Conservation (phyloP, 2,329 filamentous ascomycete species). For the Alternaria conjuncta region DNA sequence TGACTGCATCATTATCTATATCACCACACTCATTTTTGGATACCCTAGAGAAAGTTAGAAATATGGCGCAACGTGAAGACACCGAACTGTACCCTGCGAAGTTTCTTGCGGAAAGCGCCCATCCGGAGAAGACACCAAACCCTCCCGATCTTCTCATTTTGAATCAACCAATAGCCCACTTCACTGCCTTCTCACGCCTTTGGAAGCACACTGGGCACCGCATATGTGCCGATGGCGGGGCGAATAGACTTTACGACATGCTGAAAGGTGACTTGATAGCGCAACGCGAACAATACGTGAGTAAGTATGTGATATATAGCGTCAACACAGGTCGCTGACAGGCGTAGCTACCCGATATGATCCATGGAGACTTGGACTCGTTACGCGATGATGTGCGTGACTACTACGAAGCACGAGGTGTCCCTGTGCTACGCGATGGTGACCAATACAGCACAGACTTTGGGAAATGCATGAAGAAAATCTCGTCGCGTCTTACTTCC, state of each 20-base stretch:
- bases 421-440: constrained; percentile 71
- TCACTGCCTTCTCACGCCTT: constrained; percentile 57
- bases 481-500: constrained; percentile 54
- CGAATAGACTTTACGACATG: constrained; percentile 73
- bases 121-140: constrained; percentile 21
- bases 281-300: constrained; percentile 40
- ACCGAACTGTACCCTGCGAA: constrained; percentile 30
- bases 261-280: constrained; percentile 39
- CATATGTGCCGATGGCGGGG: constrained; percentile 90
- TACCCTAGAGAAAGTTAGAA: background rate
- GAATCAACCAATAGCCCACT: constrained; percentile 53
- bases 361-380: constrained; percentile 93
- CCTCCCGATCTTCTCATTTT: constrained; percentile 53
- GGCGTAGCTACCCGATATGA: constrained; percentile 59
- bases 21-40: background rate
- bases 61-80: constrained; percentile 20
- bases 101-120: constrained; percentile 32
- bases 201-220: constrained; percentile 64
- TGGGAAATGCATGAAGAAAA: constrained; percentile 73
- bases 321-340: constrained; percentile 15
- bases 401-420: constrained; percentile 69
- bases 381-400: constrained; percentile 65
- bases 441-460: constrained; percentile 94
- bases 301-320: constrained; percentile 7
- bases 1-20: background rate